Evolutionary conservation across 2,329 filamentous ascomycete genomes (phyloP).

Genomic region (Sclerotinia borealis): DNA sequence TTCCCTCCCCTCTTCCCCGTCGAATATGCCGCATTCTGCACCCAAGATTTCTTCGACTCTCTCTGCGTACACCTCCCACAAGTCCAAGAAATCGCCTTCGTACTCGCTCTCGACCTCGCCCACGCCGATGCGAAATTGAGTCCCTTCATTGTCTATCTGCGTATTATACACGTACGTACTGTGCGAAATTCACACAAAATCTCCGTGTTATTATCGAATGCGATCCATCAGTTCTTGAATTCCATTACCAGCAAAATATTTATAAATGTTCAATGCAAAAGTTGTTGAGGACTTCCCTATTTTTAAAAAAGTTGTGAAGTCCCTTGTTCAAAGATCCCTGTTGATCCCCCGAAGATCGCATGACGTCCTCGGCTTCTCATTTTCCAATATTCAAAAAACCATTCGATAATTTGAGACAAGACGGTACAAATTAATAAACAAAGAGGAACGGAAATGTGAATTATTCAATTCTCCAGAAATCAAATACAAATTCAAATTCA

Average conservation of each 20-base stretch:
- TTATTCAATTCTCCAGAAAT: neutral
- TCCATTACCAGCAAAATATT: neutral
- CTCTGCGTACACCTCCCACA: constrained; percentile 25
- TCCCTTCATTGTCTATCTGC: constrained; percentile 23
- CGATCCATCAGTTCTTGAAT: neutral
- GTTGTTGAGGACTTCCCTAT: constrained; percentile 5
- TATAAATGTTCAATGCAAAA: constrained; percentile 13
- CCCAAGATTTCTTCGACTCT: neutral
- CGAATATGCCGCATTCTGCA: constrained; percentile 1
- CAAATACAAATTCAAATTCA: neutral
- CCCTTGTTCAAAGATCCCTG: constrained; percentile 11
- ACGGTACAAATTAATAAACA: neutral
- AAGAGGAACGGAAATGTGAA: neutral
- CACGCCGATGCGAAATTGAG: constrained; percentile 20
- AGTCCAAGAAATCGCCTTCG: constrained; percentile 20
- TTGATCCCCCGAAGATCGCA: constrained; percentile 9
- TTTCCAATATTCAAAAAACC: constrained; percentile 8
- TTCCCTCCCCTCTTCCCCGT: constrained; percentile 10
- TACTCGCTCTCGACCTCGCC: constrained; percentile 6
- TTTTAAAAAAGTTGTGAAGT: constrained; percentile 4
- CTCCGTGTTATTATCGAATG: neutral
- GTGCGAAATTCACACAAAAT: neutral
- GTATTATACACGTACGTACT: neutral
- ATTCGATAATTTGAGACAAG: neutral
- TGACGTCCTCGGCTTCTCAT: constrained; percentile 10